Percentiles rank a stretch among this genome's conserved stretches.
These are phyloP conservation scores for Colletotrichum tofieldiae DNA, from an alignment of 2,329 filamentous ascomycete species.

Conservation along the genomic window DNA sequence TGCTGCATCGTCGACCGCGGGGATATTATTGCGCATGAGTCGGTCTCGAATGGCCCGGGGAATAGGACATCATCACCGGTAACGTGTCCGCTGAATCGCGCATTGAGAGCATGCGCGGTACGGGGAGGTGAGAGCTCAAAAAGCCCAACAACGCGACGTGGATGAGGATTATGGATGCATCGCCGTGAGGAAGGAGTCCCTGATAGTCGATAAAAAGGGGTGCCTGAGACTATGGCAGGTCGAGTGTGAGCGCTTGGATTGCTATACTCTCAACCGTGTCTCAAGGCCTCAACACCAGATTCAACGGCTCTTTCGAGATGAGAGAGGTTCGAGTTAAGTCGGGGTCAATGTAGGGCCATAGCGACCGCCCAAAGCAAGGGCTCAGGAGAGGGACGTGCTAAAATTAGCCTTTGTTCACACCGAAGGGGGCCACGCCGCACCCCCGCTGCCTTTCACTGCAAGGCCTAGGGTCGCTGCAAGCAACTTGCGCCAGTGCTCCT, in stretches of 20 bases:
- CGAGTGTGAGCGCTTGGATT: background rate
- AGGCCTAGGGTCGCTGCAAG: conserved; percentile 23
- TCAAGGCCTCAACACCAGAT: conserved; percentile 8
- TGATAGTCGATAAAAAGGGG: background rate
- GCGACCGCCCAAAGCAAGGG: conserved; percentile 4
- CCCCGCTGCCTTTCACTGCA: background rate
- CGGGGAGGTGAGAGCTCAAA: background rate
- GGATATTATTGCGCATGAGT: conserved; percentile 33
- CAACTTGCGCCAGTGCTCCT: conserved; percentile 17
- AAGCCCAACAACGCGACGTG: conserved; percentile 28
- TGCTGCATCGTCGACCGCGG: conserved; percentile 28
- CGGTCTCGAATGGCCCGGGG: conserved; percentile 16
- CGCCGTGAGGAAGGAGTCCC: background rate
- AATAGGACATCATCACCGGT: conserved; percentile 30
- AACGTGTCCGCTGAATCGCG: conserved; percentile 4
- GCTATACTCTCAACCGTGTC: conserved; percentile 2
- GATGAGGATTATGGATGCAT: conserved; percentile 14
- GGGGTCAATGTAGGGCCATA: conserved; percentile 22
- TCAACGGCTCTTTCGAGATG: conserved; percentile 24
- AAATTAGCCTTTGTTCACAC: conserved; percentile 30
- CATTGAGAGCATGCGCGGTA: conserved; percentile 28
- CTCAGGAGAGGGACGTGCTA: conserved; percentile 15
- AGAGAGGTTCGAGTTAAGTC: conserved; percentile 31
- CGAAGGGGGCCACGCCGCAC: background rate
- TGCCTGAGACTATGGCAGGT: background rate